Evolutionary conservation across 257 asterid genomes (phyloP).

Genomic region (Lycium barbarum): DNA sequence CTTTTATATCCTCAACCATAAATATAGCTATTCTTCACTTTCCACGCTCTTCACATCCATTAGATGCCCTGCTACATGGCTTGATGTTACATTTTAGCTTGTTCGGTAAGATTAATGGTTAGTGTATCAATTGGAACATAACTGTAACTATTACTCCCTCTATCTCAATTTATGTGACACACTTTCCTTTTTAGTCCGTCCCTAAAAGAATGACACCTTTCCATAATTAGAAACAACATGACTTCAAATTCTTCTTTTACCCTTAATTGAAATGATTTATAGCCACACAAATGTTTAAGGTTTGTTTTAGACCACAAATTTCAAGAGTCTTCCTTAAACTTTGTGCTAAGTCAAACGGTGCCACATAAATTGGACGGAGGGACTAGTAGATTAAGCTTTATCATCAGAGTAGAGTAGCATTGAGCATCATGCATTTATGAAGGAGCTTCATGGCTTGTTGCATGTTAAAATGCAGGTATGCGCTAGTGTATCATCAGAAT

Average conservation of each 20-base stretch:
- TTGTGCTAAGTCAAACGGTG: too few relatives aligned
- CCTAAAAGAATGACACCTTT: too few relatives aligned
- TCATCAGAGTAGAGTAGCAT: background rate
- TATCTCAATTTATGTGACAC: too few relatives aligned
- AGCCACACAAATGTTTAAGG: too few relatives aligned
- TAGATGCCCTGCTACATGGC: slow-evolving; percentile 2
- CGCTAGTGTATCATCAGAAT: slow-evolving; percentile 65
- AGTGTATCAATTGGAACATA: background rate
- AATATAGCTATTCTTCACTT: background rate
- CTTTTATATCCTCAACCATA: background rate
- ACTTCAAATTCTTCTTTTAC: too few relatives aligned
- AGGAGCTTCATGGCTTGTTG: background rate
- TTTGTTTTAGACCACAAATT: too few relatives aligned
- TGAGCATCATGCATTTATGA: background rate
- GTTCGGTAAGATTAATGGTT: slow-evolving; percentile 16
- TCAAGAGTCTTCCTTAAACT: too few relatives aligned
- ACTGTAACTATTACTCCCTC: background rate
- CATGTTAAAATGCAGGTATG: slow-evolving; percentile 49
- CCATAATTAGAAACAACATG: too few relatives aligned
- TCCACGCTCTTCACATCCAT: slow-evolving; percentile 19
- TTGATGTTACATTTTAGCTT: background rate
- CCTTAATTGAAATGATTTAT: too few relatives aligned
- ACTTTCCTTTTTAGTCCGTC: too few relatives aligned
- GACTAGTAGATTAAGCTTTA: background rate
- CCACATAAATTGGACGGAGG: too few relatives aligned